These are phyloP conservation scores for Baudoinia panamericana DNA, from an alignment of 495 filamentous ascomycete genomes.

Conservation along the genomic window DNA sequence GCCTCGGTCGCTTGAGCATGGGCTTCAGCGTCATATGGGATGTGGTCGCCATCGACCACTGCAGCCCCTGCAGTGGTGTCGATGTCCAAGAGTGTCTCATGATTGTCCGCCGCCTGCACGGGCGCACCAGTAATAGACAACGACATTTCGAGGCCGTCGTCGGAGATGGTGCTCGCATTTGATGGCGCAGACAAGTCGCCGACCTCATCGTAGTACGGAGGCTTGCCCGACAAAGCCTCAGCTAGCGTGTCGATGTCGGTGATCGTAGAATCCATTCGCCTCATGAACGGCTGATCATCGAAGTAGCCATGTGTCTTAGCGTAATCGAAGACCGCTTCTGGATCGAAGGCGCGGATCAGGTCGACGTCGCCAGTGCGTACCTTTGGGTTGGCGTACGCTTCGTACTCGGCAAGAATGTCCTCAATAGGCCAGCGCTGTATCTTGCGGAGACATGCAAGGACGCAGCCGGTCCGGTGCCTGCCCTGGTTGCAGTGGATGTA, in stretches of 20 bases:
- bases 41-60: not conserved
- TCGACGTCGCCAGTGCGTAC: slow-evolving; percentile 38
- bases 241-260: slow-evolving; percentile 13
- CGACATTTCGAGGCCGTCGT: not conserved
- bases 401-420: slow-evolving; percentile 53
- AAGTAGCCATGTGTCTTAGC: slow-evolving; percentile 13
- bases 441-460: slow-evolving; percentile 59
- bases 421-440: slow-evolving; percentile 44
- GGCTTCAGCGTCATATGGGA: not conserved
- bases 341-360: slow-evolving; percentile 41
- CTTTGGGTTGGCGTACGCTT: slow-evolving; percentile 52
- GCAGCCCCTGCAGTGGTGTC: not conserved
- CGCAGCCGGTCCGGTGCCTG: slow-evolving; percentile 78
- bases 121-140: not conserved
- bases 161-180: not conserved
- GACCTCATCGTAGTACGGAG: slow-evolving; percentile 2
- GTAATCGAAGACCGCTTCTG: slow-evolving; percentile 15
- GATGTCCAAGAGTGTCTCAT: not conserved
- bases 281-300: slow-evolving; percentile 8
- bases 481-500: slow-evolving; percentile 85
- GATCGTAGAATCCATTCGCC: slow-evolving; percentile 14
- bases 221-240: slow-evolving; percentile 7
- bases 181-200: slow-evolving; percentile 2
- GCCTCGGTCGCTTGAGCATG: too few species aligned
- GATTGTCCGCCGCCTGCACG: not conserved